A percentile compares a stretch with the other conserved stretches of the same genome.
These are phyloP conservation scores for Pseudonitzschia delicatissima DNA, from an alignment of 108 stramenopile genomes.

Conservation along the genomic window DNA sequence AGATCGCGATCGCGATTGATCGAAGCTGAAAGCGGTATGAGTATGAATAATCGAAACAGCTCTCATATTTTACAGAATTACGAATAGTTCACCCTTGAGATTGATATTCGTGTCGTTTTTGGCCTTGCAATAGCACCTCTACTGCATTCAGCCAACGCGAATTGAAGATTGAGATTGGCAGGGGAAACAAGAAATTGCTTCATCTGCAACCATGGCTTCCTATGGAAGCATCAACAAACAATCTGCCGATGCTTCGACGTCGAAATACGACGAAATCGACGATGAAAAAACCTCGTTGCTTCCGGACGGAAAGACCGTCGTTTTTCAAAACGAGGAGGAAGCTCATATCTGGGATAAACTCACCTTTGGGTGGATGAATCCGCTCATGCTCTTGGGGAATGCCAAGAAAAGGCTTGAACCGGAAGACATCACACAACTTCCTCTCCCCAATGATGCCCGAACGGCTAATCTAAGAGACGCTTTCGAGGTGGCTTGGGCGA, in stretches of 20 bases:
- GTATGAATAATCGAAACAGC: too few species aligned
- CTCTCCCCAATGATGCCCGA: conserved; percentile 56
- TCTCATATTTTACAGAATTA: too few species aligned
- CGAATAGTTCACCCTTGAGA: too few species aligned
- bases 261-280: neutral
- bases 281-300: conserved; percentile 10
- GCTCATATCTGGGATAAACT: conserved; percentile 44
- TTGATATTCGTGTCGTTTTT: too few species aligned
- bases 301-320: conserved; percentile 8
- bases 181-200: too few species aligned
- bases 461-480: conserved; percentile 37
- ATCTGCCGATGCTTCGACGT: neutral
- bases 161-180: too few species aligned
- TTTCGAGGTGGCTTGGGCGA: conserved; percentile 57
- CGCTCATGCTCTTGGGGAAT: conserved; percentile 65
- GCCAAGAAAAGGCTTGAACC: conserved; percentile 59
- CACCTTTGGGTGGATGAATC: conserved; percentile 74
- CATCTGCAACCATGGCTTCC: neutral
- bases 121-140: too few species aligned
- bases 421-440: conserved; percentile 59
- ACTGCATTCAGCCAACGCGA: too few species aligned
- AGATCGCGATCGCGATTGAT: too few species aligned
- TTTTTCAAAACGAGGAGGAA: conserved; percentile 13
- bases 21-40: too few species aligned
- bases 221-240: conserved; percentile 6